Evolutionary conservation across 2,329 filamentous ascomycete genomes (phyloP), one percentile per base, ranked within the genome.

Genomic region (Ascochyta clinopodiicola): DNA sequence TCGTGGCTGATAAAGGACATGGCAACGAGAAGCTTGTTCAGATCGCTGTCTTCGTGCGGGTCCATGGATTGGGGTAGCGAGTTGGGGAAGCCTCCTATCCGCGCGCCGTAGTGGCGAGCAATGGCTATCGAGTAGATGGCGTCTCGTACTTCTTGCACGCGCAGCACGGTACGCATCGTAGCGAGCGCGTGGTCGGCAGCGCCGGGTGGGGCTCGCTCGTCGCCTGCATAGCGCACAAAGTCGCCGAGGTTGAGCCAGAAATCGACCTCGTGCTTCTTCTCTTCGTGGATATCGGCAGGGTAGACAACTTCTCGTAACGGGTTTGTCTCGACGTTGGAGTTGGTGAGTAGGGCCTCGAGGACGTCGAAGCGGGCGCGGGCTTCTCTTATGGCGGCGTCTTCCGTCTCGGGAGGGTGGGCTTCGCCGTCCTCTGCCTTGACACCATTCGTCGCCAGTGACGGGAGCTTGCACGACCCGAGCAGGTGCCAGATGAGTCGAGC

Each of bases 81-180:
- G 47, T 78, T 77, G 8, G 78, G 75, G 61, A 80, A 81, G 24
- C 78, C 77, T 15, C 76, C 72, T 56, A 78, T 70, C 13, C 86
- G 84, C 29, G 87, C 86, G 40, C 89, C 87, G 44, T 92, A 81
- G 59, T 93, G 86, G 24, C 92, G 87, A 15, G 90, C 87, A 51
- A 96, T 86, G 8, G 90, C 91, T 62, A 96, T 88, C 0, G 91
- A 95, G 76, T 96, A 96, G 52, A 97, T 85, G 17, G 96, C 88
- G 72, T 97, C 92, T 48, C 93, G 87, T 68, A 94, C 95, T 77
- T 97, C 93, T 22, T 88, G 85, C 43, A 89, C 89, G 63, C 92
- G 89, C 12, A 96, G 82, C 21, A 94, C 81, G 51, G 83, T 83
- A 29, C 91, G 87, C 74, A 92, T 85, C 46, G 82, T 82, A 4